Evolutionary conservation across 2,329 filamentous ascomycete genomes (phyloP).

Genomic region (Fusarium neocosmosporiellum): DNA sequence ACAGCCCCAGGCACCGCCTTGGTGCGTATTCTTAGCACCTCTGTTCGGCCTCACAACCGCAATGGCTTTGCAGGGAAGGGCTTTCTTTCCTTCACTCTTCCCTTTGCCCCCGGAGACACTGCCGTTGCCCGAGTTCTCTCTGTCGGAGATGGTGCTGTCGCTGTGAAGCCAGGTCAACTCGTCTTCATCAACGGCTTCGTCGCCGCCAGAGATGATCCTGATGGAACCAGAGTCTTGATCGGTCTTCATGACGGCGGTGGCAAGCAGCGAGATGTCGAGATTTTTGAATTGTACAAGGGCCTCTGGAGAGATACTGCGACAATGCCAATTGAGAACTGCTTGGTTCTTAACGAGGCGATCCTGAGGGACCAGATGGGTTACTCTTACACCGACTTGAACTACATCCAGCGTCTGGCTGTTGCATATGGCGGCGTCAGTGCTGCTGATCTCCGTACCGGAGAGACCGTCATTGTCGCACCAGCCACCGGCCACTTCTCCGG

Average conservation of each 20-base stretch:
- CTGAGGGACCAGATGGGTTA: slow-evolving; percentile 22
- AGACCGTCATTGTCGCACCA: slow-evolving; percentile 27
- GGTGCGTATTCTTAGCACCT: slow-evolving; percentile 24
- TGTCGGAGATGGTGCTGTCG: slow-evolving; percentile 13
- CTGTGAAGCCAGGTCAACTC: slow-evolving; percentile 20
- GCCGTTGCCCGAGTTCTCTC: slow-evolving; percentile 22
- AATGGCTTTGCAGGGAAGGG: slow-evolving; percentile 23
- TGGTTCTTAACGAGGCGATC: slow-evolving; percentile 16
- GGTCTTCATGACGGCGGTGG: slow-evolving; percentile 25
- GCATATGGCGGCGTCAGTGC: slow-evolving; percentile 25
- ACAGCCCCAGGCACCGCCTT: slow-evolving; percentile 12
- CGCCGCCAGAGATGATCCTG: slow-evolving; percentile 18
- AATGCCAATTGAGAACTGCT: slow-evolving; percentile 11
- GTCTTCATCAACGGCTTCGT: slow-evolving; percentile 28
- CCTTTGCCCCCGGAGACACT: slow-evolving; percentile 7
- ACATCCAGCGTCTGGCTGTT: slow-evolving; percentile 27
- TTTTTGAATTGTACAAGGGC: slow-evolving; percentile 25
- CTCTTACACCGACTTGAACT: slow-evolving; percentile 24
- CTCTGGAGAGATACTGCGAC: slow-evolving; percentile 24
- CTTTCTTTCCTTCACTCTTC: slow-evolving; percentile 3
- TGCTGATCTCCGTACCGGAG: slow-evolving; percentile 7
- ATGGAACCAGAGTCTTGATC: slow-evolving; percentile 8
- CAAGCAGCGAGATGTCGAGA: neutral
- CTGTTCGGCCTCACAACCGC: slow-evolving; percentile 23
- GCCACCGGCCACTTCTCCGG: slow-evolving; percentile 35